phyloP scores from a whole-genome alignment of 2,329 filamentous ascomycete genomes.

The Diaporthe citriasiana region DNA sequence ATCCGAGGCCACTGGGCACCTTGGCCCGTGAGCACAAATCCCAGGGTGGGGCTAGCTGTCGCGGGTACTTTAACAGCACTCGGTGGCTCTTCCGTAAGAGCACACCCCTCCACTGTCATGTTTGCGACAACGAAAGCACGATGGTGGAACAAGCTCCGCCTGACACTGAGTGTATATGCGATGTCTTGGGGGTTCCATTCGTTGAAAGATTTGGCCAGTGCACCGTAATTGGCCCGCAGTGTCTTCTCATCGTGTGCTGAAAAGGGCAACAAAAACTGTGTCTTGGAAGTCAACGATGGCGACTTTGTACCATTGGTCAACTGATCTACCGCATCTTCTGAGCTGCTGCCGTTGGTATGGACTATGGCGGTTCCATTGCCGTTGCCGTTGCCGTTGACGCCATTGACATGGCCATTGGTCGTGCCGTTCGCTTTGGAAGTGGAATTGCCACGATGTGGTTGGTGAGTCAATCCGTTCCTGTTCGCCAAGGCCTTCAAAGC shows the following conservation, averaged over 20 bases:
- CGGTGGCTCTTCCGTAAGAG: too few species aligned
- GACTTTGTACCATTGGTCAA: too few species aligned
- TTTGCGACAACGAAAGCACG: not conserved
- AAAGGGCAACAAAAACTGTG: not conserved
- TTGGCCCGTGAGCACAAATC: slow-evolving; percentile 30
- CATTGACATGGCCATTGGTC: not conserved
- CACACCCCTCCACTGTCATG: too few species aligned
- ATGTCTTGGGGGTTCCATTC: not conserved
- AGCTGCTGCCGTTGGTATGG: too few species aligned
- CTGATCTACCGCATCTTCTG: too few species aligned
- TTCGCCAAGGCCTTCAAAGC: too few species aligned
- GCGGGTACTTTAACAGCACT: not conserved
- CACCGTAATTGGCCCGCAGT: not conserved
- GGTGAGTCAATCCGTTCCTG: too few species aligned
- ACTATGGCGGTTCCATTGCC: too few species aligned
- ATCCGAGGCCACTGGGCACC: slow-evolving; percentile 42
- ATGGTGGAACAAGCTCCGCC: not conserved
- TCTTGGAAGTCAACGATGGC: not conserved
- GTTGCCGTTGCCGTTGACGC: too few species aligned
- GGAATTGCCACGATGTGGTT: too few species aligned
- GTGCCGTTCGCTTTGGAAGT: not conserved
- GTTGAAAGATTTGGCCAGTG: not conserved
- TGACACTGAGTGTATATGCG: not conserved
- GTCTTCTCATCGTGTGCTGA: not conserved
- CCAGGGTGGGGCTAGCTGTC: not conserved